A percentile compares a stretch with the other conserved stretches of the same genome.
Evolutionary conservation across 257 asterid genomes (phyloP).

Genomic region (Anisodus acutangulus): DNA sequence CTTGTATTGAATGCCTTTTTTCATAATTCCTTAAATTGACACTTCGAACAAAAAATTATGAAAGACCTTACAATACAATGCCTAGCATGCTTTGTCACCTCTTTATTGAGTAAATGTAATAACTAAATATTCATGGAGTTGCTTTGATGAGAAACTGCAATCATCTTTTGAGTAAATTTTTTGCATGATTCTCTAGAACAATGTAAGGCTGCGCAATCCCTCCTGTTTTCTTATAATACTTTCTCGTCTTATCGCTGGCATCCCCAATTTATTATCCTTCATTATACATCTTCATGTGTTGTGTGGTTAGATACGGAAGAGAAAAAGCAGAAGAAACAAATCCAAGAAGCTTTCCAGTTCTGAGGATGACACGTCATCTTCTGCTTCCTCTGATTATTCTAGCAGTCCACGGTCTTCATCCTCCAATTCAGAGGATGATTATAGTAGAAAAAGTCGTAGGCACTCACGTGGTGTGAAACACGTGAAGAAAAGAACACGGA

Average conservation of each 20-base stretch:
- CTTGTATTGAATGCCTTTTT: neutral
- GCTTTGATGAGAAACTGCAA: conserved; percentile 20
- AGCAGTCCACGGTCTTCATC: conserved; percentile 56
- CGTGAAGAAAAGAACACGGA: conserved; percentile 43
- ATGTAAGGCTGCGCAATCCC: neutral
- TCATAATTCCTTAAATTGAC: neutral
- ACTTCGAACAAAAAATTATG: neutral
- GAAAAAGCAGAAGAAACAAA: conserved; percentile 58
- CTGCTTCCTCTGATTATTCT: conserved; percentile 58
- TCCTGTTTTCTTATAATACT: conserved; percentile 15
- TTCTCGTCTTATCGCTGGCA: conserved; percentile 20
- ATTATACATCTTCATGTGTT: conserved; percentile 29
- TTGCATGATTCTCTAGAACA: neutral
- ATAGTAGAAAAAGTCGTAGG: conserved; percentile 50
- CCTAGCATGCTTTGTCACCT: neutral
- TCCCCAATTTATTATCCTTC: conserved; percentile 15
- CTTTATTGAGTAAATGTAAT: neutral
- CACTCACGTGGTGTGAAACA: conserved; percentile 38
- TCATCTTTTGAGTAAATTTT: neutral
- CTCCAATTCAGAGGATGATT: conserved; percentile 41
- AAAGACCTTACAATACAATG: neutral
- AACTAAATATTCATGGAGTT: conserved; percentile 6
- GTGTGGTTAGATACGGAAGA: conserved; percentile 50
- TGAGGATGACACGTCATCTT: conserved; percentile 49
- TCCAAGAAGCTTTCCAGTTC: conserved; percentile 54